Conservation (phyloP, 2,329 filamentous ascomycete species). For the Fusarium armeniacum region DNA sequence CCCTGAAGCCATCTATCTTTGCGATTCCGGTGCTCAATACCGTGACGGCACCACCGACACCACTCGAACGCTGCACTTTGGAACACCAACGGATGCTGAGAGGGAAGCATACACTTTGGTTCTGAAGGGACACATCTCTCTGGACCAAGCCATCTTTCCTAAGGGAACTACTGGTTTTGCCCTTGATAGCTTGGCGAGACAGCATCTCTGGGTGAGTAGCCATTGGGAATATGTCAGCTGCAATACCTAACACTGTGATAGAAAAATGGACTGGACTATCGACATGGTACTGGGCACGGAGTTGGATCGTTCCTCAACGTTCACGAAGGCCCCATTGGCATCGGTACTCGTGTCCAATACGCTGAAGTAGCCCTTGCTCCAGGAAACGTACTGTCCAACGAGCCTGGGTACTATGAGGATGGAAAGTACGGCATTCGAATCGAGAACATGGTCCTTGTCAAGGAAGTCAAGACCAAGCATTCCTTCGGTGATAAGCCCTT, state of each 20-base stretch:
- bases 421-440: conserved; percentile 95
- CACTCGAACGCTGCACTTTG: conserved; percentile 93
- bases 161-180: conserved; percentile 96
- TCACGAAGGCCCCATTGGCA: conserved; percentile 96
- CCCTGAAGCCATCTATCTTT: conserved; percentile 88
- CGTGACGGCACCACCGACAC: conserved; percentile 96
- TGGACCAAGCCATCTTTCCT: conserved; percentile 89
- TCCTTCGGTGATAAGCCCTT: conserved; percentile 95
- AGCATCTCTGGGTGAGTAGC: conserved; percentile 84
- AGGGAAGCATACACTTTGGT: conserved; percentile 93
- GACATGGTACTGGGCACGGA: conserved; percentile 96
- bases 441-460: conserved; percentile 94
- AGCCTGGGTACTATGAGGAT: conserved; percentile 98
- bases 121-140: conserved; percentile 90
- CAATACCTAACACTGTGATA: conserved; percentile 44
- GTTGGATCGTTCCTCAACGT: conserved; percentile 97
- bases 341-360: conserved; percentile 91
- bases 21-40: conserved; percentile 97
- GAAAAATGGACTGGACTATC: conserved; percentile 86
- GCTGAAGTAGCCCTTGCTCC: conserved; percentile 88
- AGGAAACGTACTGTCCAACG: conserved; percentile 96
- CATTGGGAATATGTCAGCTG: neutral
- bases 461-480: conserved; percentile 87
- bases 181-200: conserved; percentile 87
- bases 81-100: conserved; percentile 84